These are phyloP conservation scores for Xylariaceae sp. DNA, from an alignment of 2,329 filamentous ascomycete species.

Conservation along the genomic window DNA sequence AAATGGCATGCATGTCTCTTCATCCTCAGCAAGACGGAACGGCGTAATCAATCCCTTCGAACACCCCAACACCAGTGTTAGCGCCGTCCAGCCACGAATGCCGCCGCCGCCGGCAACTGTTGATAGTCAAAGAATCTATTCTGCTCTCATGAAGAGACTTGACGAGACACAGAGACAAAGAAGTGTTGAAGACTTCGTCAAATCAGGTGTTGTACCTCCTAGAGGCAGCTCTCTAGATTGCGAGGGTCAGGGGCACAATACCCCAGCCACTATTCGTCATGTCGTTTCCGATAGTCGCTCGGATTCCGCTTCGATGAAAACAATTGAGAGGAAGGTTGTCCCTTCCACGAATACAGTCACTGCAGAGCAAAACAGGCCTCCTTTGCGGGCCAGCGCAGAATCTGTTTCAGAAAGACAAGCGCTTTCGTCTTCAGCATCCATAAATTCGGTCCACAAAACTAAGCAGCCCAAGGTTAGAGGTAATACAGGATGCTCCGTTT, in stretches of 20 bases:
- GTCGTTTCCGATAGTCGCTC: constrained; percentile 28
- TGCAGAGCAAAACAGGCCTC: not conserved
- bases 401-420: not conserved
- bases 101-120: constrained; percentile 39
- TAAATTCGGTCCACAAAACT: not conserved
- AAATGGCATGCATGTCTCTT: constrained; percentile 48
- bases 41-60: constrained; percentile 30
- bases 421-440: constrained; percentile 7
- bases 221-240: constrained; percentile 25
- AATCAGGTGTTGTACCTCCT: constrained; percentile 20
- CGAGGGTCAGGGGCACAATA: constrained; percentile 2
- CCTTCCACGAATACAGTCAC: not conserved
- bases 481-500: not conserved
- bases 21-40: constrained; percentile 39
- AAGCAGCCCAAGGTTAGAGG: constrained; percentile 26
- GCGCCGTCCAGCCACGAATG: constrained; percentile 12
- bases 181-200: constrained; percentile 21
- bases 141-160: constrained; percentile 63
- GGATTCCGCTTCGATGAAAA: constrained; percentile 17
- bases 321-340: constrained; percentile 1
- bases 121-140: constrained; percentile 63
- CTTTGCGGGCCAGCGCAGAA: not conserved
- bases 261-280: constrained; percentile 30
- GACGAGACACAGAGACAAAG: constrained; percentile 40
- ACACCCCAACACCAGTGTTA: constrained; percentile 15